These are phyloP conservation scores for Fusarium pilosicola DNA, from an alignment of 2,329 filamentous ascomycete species.

Conservation along the genomic window DNA sequence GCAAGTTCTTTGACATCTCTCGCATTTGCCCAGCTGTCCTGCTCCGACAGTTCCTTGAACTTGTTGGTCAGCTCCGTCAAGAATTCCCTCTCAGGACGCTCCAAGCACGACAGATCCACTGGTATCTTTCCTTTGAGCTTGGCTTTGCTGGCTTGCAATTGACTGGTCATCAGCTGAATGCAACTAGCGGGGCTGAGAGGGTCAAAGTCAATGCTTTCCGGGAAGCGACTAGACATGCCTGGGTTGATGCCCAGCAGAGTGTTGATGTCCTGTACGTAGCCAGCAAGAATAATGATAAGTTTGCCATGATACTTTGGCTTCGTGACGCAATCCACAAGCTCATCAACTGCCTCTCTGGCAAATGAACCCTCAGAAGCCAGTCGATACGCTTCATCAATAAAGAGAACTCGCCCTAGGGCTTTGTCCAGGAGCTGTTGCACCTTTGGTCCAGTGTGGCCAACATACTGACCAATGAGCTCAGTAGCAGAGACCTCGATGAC, in stretches of 20 bases:
- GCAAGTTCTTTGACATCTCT: constrained; percentile 68
- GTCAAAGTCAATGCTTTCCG: constrained; percentile 67
- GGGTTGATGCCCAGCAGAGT: constrained; percentile 68
- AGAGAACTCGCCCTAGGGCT: constrained; percentile 72
- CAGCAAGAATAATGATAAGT: constrained; percentile 74
- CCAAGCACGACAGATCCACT: constrained; percentile 42
- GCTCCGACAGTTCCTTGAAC: constrained; percentile 54
- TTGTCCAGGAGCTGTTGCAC: constrained; percentile 67
- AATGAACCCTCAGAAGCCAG: constrained; percentile 59
- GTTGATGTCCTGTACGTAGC: constrained; percentile 75
- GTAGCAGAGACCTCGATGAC: constrained; percentile 74
- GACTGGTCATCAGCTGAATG: constrained; percentile 44
- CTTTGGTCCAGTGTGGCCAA: constrained; percentile 77
- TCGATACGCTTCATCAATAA: constrained; percentile 79
- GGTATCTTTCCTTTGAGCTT: constrained; percentile 30
- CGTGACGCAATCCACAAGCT: constrained; percentile 62
- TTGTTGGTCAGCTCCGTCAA: constrained; percentile 13
- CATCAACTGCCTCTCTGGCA: constrained; percentile 65
- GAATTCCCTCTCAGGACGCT: constrained; percentile 28
- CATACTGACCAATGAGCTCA: constrained; percentile 73
- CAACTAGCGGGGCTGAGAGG: constrained; percentile 56
- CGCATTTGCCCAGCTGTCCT: constrained; percentile 69
- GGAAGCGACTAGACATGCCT: constrained; percentile 72
- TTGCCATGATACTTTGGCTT: constrained; percentile 68
- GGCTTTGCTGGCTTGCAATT: constrained; percentile 51